These are phyloP conservation scores for Phytomonas serpens DNA, from an alignment of 208 protist genomes.

Conservation along the genomic window DNA sequence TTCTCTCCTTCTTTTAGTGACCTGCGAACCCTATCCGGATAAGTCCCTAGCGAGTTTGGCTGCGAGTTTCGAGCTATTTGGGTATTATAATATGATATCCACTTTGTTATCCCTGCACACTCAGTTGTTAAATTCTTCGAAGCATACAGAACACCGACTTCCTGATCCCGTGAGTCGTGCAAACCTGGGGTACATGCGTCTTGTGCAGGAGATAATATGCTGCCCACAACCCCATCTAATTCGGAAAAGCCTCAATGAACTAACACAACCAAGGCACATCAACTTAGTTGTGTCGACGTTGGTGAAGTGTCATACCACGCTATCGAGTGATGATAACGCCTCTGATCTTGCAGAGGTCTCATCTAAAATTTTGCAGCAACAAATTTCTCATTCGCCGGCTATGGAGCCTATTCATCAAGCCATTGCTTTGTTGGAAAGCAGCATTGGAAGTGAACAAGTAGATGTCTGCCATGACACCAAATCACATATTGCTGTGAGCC, in stretches of 20 bases:
- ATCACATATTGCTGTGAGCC: constrained; percentile 11
- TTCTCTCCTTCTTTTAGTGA: constrained; percentile 7
- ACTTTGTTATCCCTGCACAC: background rate
- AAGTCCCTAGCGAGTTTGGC: background rate
- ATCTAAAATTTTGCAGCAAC: background rate
- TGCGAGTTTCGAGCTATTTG: background rate
- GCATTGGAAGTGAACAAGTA: background rate
- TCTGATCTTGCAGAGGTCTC: background rate
- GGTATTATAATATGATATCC: background rate
- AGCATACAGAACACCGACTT: background rate
- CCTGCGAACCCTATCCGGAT: constrained; percentile 2
- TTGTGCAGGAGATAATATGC: background rate
- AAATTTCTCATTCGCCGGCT: background rate
- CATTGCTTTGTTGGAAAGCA: background rate
- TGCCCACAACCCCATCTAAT: background rate
- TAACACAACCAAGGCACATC: background rate
- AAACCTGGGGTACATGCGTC: background rate
- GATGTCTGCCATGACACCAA: constrained; percentile 14
- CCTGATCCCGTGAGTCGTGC: background rate
- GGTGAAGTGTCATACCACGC: background rate
- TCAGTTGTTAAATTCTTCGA: background rate
- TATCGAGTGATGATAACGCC: background rate
- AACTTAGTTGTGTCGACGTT: background rate
- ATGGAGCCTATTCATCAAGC: background rate
- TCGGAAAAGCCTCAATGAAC: background rate